Conservation (phyloP, 345 rosid genomes). For the Turritis glabra region DNA sequence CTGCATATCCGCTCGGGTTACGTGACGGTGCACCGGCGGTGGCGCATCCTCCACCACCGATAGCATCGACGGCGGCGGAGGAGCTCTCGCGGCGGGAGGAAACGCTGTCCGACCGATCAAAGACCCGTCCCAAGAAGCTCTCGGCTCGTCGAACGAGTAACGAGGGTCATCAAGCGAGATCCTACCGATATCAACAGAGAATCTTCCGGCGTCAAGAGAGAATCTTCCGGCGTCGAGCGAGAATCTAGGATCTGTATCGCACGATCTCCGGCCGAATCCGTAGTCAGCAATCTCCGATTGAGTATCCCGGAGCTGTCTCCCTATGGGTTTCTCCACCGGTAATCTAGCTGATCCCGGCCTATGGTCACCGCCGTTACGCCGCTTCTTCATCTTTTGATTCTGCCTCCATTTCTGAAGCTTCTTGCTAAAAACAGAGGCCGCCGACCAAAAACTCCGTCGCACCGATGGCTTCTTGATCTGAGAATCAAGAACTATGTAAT, state of each 20-base stretch:
- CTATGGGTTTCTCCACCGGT: slow-evolving; percentile 95
- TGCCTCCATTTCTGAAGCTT: slow-evolving; percentile 96
- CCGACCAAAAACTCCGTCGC: slow-evolving; percentile 95
- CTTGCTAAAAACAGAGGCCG: slow-evolving; percentile 97
- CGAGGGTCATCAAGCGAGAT: slow-evolving; percentile 73
- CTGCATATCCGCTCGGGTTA: slow-evolving; percentile 70
- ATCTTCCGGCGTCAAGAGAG: slow-evolving; percentile 59
- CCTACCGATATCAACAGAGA: slow-evolving; percentile 45
- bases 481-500: slow-evolving; percentile 66
- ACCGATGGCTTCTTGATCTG: slow-evolving; percentile 73
- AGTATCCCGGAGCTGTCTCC: slow-evolving; percentile 87
- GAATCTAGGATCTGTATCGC: slow-evolving; percentile 97
- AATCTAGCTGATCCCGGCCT: slow-evolving; percentile 71
- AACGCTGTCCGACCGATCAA: slow-evolving; percentile 56
- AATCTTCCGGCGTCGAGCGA: slow-evolving; percentile 66
- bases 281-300: slow-evolving; percentile 98
- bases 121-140: slow-evolving; percentile 98
- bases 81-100: slow-evolving; percentile 43
- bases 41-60: slow-evolving; percentile 89
- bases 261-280: slow-evolving; percentile 93
- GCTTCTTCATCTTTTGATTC: slow-evolving; percentile 91
- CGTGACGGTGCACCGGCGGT: slow-evolving; percentile 47
- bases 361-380: slow-evolving; percentile 46
- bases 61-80: slow-evolving; percentile 85
- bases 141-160: slow-evolving; percentile 88